A percentile compares a stretch with the other conserved stretches of the same genome.
Conservation (phyloP, 177 flowering plant species). For the Vitis hybrid region DNA sequence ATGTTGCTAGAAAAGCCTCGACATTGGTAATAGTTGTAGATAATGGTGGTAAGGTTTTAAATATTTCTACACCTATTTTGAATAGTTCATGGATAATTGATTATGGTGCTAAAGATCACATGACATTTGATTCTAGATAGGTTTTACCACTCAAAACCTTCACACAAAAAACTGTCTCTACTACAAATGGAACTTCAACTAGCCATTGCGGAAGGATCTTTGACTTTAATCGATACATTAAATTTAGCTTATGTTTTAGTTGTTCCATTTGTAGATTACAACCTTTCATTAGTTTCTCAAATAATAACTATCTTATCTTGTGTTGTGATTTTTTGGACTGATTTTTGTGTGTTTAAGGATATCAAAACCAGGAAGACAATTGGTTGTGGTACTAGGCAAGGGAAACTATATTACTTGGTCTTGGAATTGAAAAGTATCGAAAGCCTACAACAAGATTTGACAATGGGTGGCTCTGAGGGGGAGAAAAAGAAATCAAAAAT, state of each 20-base stretch:
- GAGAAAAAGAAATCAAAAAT: too few relatives aligned
- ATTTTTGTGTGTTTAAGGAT: conserved; percentile 1
- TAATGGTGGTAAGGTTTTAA: neutral
- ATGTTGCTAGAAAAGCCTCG: neutral
- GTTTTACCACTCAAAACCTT: neutral
- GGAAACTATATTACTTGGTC: too few relatives aligned
- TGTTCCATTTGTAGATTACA: neutral
- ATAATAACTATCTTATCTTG: neutral
- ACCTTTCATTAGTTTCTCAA: neutral
- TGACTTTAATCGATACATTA: too few relatives aligned
- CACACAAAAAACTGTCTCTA: neutral
- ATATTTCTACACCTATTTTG: neutral
- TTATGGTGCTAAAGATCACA: neutral
- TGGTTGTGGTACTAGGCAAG: neutral
- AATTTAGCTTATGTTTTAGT: neutral
- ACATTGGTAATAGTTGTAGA: neutral
- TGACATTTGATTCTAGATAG: neutral
- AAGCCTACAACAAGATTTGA: too few relatives aligned
- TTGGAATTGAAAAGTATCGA: too few relatives aligned
- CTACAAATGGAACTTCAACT: too few relatives aligned
- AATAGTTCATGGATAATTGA: neutral
- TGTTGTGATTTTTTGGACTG: neutral
- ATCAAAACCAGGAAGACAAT: neutral
- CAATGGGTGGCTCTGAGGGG: too few relatives aligned
- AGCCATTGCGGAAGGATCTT: neutral